phyloP scores from a whole-genome alignment of 2,329 filamentous ascomycete genomes.

The Davidsoniella virescens region DNA sequence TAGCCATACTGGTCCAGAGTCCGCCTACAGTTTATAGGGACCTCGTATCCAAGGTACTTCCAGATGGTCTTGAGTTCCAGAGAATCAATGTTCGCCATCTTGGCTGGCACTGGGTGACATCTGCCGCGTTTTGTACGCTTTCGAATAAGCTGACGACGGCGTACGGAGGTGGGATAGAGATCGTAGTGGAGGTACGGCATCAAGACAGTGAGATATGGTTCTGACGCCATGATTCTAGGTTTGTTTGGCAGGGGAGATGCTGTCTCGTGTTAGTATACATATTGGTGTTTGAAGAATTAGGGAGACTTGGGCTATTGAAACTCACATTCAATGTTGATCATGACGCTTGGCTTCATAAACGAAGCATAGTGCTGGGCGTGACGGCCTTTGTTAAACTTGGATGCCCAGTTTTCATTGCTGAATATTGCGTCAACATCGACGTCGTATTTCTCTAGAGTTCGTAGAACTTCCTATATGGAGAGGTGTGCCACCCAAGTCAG shows the following conservation, averaged over 20 bases:
- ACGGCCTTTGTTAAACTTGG: conserved; percentile 30
- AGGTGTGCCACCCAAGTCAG: too few relatives aligned
- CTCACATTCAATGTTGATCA: conserved; percentile 2
- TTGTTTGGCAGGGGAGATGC: not conserved
- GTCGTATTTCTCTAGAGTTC: conserved; percentile 26
- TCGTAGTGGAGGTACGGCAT: conserved; percentile 49
- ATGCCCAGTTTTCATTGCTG: conserved; percentile 31
- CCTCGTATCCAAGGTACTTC: conserved; percentile 44
- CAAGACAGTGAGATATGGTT: conserved; percentile 30
- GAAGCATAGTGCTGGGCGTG: conserved; percentile 34
- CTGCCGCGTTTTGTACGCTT: conserved; percentile 36
- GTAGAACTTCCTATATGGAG: conserved; percentile 25
- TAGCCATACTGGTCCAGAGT: conserved; percentile 50
- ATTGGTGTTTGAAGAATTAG: not conserved
- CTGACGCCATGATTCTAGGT: not conserved
- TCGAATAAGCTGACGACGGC: conserved; percentile 37
- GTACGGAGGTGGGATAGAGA: conserved; percentile 41
- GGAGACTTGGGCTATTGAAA: not conserved
- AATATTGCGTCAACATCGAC: conserved; percentile 26
- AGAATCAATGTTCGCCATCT: conserved; percentile 36
- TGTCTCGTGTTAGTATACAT: not conserved
- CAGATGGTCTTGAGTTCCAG: conserved; percentile 44
- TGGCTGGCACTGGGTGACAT: conserved; percentile 36
- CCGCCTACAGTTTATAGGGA: conserved; percentile 43
- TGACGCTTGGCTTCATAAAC: conserved; percentile 28